Conservation (phyloP, 179 eudicot genomes). For the Beta macrorhiza region DNA sequence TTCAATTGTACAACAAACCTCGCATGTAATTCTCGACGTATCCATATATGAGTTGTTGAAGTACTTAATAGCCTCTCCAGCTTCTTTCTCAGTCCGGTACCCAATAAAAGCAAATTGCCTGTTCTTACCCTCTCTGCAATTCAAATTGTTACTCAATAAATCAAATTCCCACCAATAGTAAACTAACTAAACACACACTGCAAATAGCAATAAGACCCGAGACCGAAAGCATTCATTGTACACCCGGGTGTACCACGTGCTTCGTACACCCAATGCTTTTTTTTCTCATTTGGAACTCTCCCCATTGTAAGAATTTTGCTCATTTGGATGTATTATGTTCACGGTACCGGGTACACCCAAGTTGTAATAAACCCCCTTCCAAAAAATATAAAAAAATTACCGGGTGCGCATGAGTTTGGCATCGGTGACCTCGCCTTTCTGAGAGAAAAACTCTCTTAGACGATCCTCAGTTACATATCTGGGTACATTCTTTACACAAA, state of each 20-base stretch:
- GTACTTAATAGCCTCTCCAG: slow-evolving; percentile 66
- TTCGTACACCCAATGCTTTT: too few relatives aligned
- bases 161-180: background rate
- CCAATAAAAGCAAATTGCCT: slow-evolving; percentile 91
- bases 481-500: slow-evolving; percentile 79
- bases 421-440: slow-evolving; percentile 90
- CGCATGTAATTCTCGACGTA: slow-evolving; percentile 66
- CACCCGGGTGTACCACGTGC: too few relatives aligned
- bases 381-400: slow-evolving; percentile 23
- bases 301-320: too few relatives aligned
- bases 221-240: background rate
- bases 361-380: too few relatives aligned
- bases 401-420: slow-evolving; percentile 77
- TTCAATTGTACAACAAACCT: slow-evolving; percentile 38
- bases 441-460: slow-evolving; percentile 66
- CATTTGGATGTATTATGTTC: too few relatives aligned
- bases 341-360: too few relatives aligned
- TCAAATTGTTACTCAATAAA: background rate
- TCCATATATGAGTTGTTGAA: slow-evolving; percentile 76
- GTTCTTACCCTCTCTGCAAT: slow-evolving; percentile 82
- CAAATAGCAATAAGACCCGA: background rate
- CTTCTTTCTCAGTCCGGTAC: slow-evolving; percentile 67
- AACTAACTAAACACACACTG: background rate
- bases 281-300: too few relatives aligned
- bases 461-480: slow-evolving; percentile 64